These are phyloP conservation scores for Botrytis paeoniae DNA, from an alignment of 2,329 filamentous ascomycete species.

Conservation along the genomic window DNA sequence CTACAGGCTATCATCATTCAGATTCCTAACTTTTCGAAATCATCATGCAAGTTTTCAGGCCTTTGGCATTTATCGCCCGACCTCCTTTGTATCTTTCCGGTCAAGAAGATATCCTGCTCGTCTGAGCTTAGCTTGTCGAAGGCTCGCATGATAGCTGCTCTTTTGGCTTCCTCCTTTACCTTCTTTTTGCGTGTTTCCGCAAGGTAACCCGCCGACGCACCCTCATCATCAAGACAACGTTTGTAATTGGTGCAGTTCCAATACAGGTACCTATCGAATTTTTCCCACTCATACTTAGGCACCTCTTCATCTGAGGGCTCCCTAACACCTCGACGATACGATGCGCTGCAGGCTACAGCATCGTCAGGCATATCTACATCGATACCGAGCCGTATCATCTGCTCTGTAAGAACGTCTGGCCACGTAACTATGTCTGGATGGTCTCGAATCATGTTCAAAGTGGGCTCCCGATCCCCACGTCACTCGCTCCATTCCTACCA, in stretches of 20 bases:
- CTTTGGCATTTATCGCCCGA: not conserved
- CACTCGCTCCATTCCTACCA: not conserved
- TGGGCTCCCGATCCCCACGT: accelerated
- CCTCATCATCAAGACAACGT: not conserved
- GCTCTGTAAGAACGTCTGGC: accelerated
- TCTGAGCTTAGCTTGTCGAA: not conserved
- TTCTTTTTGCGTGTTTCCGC: accelerated
- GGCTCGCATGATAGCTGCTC: not conserved
- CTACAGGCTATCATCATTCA: not conserved
- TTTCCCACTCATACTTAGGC: not conserved
- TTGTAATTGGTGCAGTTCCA: not conserved
- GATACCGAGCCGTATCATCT: not conserved
- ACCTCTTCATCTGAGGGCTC: accelerated
- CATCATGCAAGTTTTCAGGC: not conserved
- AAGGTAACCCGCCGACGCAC: accelerated
- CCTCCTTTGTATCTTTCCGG: not conserved
- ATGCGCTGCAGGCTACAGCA: accelerated
- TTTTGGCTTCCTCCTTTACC: not conserved
- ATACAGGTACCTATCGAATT: not conserved
- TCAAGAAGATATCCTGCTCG: not conserved
- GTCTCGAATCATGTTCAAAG: not conserved
- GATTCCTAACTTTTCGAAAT: not conserved
- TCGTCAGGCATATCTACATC: not conserved
- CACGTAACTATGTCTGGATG: not conserved
- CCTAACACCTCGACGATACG: accelerated